Evolutionary conservation across 1,284 basidiomycete species (phyloP), one percentile per base, ranked within the genome.

Genomic region (Coniferiporia weirii): DNA sequence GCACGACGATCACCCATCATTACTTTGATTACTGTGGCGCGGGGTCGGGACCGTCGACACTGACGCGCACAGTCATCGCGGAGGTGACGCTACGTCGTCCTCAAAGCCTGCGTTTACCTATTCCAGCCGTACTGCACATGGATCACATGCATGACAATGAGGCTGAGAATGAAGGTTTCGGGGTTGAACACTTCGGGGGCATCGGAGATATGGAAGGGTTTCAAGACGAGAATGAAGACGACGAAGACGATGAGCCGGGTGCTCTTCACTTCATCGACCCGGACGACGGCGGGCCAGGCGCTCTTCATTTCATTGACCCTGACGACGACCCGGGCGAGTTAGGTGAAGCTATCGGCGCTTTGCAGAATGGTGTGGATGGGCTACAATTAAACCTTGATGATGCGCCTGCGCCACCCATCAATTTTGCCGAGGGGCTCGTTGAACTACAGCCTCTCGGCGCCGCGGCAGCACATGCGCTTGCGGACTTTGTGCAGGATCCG

Each of bases 1-100:
- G 36, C 20, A 60, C 54, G 27, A 56, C 59, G 10, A 60, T 60
- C 27, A 51, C 59, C 6, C 59, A 60, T 35, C 59, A 60, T 32
- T 60, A 60, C 34, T 60, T 56, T 40, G 48, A 52, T 15, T 52
- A 48, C 8, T 6, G 20, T 8, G 58, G 51, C 4, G 20, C 47
- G 9, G 52, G 40, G 34, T 22, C 7, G n/a, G 27, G 45, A 19
- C 44, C 52, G 8, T 35, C 34, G 3, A 43, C 35, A 12, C 43
- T 60, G n/a, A 40, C 32, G 8, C 53, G 59, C n/a, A 60, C 59
- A 6, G 36, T 60, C 13, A 49, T 60, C 7, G 59, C 59, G 12
- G 54, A 60, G 8, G 59, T 46, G 10, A 46, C 51, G n/a, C 48
- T 60, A 44, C 53, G 59, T 7, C 52, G 53, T n/a, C 57, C 57